Evolutionary conservation across 2,329 filamentous ascomycete species (phyloP).

Genomic region (Madurella fahalii): DNA sequence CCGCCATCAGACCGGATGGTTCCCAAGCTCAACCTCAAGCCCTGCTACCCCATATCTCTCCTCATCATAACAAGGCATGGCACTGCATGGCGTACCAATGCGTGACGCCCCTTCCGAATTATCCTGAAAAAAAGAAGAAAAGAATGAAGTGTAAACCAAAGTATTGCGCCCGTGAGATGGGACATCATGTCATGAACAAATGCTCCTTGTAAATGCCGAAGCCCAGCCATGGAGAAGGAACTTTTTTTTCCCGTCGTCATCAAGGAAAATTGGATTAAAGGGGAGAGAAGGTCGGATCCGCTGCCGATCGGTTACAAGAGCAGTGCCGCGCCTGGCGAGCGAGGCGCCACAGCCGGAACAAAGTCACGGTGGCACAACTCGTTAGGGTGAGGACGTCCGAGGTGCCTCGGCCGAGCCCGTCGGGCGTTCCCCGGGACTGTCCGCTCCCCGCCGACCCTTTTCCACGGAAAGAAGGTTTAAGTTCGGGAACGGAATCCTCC

Average conservation of each 20-base stretch:
- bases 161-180: slow-evolving; percentile 4
- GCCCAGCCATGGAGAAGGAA: slow-evolving; percentile 1
- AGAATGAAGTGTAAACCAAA: neutral
- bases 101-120: neutral
- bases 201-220: slow-evolving; percentile 10
- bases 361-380: neutral
- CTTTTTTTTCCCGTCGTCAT: slow-evolving; percentile 19
- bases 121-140: neutral
- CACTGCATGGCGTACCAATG: neutral
- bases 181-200: slow-evolving; percentile 7
- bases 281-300: neutral
- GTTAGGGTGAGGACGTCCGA: neutral
- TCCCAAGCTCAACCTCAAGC: neutral
- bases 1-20: neutral
- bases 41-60: neutral
- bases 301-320: neutral
- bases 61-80: neutral
- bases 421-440: too few relatives aligned
- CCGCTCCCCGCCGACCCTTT: too few relatives aligned
- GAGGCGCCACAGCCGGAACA: neutral
- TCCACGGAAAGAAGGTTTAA: neutral
- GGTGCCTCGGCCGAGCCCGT: too few relatives aligned
- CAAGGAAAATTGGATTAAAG: slow-evolving; percentile 2
- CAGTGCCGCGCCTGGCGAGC: neutral
- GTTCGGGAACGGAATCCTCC: slow-evolving; percentile 1